Conservation (phyloP, 1,139 yeast genomes). For the Zygoascus hellenicus region DNA sequence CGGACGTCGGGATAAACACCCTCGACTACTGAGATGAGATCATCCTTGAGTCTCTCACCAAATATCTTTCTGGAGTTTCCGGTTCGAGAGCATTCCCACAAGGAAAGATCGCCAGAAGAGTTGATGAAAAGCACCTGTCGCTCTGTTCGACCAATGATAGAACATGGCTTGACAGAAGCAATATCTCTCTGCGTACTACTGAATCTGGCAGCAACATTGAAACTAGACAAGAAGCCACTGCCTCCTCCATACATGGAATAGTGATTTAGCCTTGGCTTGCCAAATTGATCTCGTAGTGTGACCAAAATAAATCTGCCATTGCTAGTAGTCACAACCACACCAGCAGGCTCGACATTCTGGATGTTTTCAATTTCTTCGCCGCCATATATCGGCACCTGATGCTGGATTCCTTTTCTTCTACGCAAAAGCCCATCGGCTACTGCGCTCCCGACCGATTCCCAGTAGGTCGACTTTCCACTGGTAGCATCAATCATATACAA, state of each 20-base stretch:
- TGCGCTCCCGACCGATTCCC: conserved; percentile 64
- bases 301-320: conserved; percentile 61
- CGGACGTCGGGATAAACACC: conserved; percentile 42
- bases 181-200: conserved; percentile 42
- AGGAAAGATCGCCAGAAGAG: conserved; percentile 39
- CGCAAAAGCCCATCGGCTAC: conserved; percentile 57
- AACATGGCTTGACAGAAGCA: conserved; percentile 55
- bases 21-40: conserved; percentile 37
- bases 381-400: conserved; percentile 35
- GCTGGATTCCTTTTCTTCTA: conserved; percentile 37
- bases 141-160: conserved; percentile 49
- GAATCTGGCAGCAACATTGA: conserved; percentile 28
- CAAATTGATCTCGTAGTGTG: conserved; percentile 60
- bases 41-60: conserved; percentile 34
- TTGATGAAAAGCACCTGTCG: conserved; percentile 40
- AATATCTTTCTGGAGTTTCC: conserved; percentile 38
- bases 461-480: conserved; percentile 53
- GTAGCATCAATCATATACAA: conserved; percentile 52
- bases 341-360: conserved; percentile 68
- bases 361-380: conserved; percentile 45
- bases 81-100: conserved; percentile 45
- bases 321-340: conserved; percentile 66
- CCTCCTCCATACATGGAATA: conserved; percentile 27
- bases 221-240: conserved; percentile 30
- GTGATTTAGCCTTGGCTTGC: conserved; percentile 44